Base-by-base conservation (phyloP, 371 early-diverging fungal species). In the Syncephalastrum sp. region DNA sequence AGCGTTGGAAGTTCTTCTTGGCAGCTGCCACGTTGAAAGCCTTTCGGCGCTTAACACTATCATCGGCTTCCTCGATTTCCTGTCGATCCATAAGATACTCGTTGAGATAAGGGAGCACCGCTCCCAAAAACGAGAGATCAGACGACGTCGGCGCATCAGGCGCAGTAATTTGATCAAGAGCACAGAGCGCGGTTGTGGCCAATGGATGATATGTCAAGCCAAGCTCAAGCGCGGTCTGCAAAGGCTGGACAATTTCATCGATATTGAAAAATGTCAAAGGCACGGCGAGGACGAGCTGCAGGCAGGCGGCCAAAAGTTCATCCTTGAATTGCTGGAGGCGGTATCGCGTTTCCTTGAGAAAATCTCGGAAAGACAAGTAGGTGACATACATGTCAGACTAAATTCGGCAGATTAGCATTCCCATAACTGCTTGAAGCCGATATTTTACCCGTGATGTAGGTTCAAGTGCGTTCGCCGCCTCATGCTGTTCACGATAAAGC, bases 251-350 rank as follows among this genome's bases (percentile, higher is more conserved):
- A 13, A 89, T 57, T 45, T 79, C 75, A 15, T 27, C 42, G 0
- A 85, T 55, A 43, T 75, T 69, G 42, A 86, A 72, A 33, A 93
- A 81, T 3, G 83, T 84, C 2, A 69, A 29, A 0, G 91, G 91
- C 38, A 73, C 74, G 0, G 83, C 70, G 2, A 93, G 79, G 1
- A 91, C 72, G 10, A 90, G 58, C 19, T 77, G 72, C 38, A 93
- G 65, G 54, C 90, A 89, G 0, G 89, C 77, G 0, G 82, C 86
- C 14, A 90, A 67, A 12, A 93, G 70, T 38, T 93, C 93, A 50
- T 91, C 91, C 61, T 90, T 89, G 69, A 82, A 91, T 57, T 83
- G 85, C 21, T 84, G 77, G 47, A 88, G 70, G 17, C 83, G 69
- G 23, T 85, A 76, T 53, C 82, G 73, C 19, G 89, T 83, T 47